Base-by-base conservation (phyloP, 2,329 filamentous ascomycete genomes). In the Talaromyces albobiverticillius region DNA sequence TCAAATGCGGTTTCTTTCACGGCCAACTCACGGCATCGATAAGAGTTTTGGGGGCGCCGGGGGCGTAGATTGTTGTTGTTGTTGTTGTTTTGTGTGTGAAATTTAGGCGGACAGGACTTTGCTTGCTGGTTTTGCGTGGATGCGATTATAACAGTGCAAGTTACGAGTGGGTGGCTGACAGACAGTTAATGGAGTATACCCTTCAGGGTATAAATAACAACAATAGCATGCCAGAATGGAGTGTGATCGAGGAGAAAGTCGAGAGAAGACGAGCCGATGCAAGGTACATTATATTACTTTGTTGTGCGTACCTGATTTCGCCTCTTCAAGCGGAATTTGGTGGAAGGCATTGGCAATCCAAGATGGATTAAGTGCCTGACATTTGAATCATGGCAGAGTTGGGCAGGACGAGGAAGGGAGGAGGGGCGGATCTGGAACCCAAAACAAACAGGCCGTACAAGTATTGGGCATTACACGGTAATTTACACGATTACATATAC, bases 1-100 rank as follows among this genome's bases (percentile, higher is more conserved):
- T 55, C 49, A 38, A 51, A 55, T 40, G 26, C 25, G 29, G 29
- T 32, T 46, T 46, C 32, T 26, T 18, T 34, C 51, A 45, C 32
- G 38, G 40, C 7, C 36, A 38, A 57, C 55, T 56, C 46, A 56
- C 54, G 54, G 43, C 54, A 56, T 56, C 42, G 34, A 52, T 47
- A 47, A 54, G 25, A 41, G 23, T 40, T 29, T 45, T 26, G 22
- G 38, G 16, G 25, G 23, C n/a, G 18, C 11, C 36, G 13, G 20
- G 13, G 6, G n/a, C 14, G 3, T 31, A 29, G 4, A 29, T 11
- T 22, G 40, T 23, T 22, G 18, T 51, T 34, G 18, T 26, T 13
- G 46, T 45, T 43, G 11, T 38, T 38, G 40, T 45, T 29, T 29
- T n/a, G 23, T 46, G 14, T 20, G 20, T 16, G n/a, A n/a, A n/a